Base-by-base conservation (phyloP, 2,329 filamentous ascomycete genomes). In the Alternaria ventricosa region DNA sequence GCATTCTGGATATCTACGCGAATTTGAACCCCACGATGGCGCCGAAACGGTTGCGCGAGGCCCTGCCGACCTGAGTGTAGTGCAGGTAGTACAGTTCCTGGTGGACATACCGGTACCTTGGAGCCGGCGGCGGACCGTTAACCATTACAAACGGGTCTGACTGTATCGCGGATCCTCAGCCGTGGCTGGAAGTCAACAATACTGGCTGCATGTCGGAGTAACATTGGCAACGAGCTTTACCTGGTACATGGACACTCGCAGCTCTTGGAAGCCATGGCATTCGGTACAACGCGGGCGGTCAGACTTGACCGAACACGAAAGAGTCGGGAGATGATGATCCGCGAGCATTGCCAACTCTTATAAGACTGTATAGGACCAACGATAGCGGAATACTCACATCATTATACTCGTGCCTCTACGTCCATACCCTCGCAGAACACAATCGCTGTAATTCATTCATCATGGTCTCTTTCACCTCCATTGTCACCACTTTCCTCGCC, bases 381-480 rank as follows among this genome's bases (percentile, higher is more conserved):
- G 49, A 18, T 36, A n/a, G 50, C 6, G 22, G 5, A 22, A 25
- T 44, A 30, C 33, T 59, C 20, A 53, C 1, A 23, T 13, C 30
- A 53, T 41, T 7, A 8, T 41, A 53, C n/a, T 49, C 60, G 10
- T 8, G 7, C 8, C 23, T n/a, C 33, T 20, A 43, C 25, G 3
- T 27, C 2, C 5, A 28, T 10, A n/a, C 0, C 9, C 11, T 45
- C 8, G 5, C 44, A 22, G 13, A n/a, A 23, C 33, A 33, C 11
- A n/a, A 33, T 11, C 3, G 7, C 36, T 41, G 9, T 41, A 18
- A 11, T 18, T 5, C 4, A 6, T 41, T 18, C 60, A 53, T 22
- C 11, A 78, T 76, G 72, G 68, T 75, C 15, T 67, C 62, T 0
- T 56, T 77, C 49, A 70, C 58, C 22, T 70, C 68, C 10, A 11